Conservation (phyloP, 345 rosid species). For the Linum usitatissimum region DNA sequence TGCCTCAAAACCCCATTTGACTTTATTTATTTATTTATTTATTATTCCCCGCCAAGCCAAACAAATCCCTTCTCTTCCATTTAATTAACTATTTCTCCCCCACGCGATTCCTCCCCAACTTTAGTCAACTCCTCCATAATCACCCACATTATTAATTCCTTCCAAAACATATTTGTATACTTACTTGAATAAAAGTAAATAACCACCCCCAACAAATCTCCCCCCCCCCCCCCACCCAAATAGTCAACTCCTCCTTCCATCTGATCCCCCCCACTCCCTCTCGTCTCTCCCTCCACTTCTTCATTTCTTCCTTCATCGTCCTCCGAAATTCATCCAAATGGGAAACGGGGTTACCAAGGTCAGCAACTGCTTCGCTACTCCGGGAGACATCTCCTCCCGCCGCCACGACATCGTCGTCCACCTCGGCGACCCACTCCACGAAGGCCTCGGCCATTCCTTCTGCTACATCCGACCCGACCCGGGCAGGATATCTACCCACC, state of each 20-base stretch:
- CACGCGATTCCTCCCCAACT: constrained; percentile 1
- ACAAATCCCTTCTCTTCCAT: neutral
- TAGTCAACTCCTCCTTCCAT: neutral
- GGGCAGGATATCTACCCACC: neutral
- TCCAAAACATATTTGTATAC: no score
- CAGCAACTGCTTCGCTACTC: constrained; percentile 3
- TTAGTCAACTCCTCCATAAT: neutral
- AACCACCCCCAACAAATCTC: neutral
- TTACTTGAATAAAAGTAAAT: no score
- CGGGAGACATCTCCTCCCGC: neutral
- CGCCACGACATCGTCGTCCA: constrained; percentile 10
- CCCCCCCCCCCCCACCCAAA: no score
- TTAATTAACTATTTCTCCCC: constrained; percentile 3
- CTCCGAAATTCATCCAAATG: neutral
- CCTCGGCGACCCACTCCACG: constrained; percentile 3
- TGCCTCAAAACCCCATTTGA: constrained; percentile 1
- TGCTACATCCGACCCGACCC: constrained; percentile 12
- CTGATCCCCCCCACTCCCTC: neutral
- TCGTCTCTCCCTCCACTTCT: neutral
- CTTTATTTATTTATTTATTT: neutral
- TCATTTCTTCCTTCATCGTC: neutral
- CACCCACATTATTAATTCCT: neutral
- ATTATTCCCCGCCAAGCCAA: no score
- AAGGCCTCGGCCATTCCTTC: constrained; percentile 9
- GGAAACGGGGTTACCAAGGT: constrained; percentile 9